Evolutionary conservation across 2,329 filamentous ascomycete species (phyloP), one percentile per base, ranked within the genome.

Genomic region (Coniochaeta hoffmannii): DNA sequence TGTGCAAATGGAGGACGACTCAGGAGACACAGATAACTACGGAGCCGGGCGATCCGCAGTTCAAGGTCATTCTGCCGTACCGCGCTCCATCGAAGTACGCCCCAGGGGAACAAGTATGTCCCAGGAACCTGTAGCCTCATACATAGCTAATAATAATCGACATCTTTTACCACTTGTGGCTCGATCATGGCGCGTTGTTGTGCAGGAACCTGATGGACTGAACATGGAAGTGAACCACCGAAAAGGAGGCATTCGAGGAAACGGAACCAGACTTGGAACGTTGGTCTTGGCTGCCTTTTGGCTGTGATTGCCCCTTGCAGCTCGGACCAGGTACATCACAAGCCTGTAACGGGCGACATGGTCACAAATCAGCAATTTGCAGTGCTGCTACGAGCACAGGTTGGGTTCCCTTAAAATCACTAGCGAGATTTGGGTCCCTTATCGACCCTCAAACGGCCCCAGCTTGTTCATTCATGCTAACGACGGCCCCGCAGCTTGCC

Each of bases 401-500:
- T n/a, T n/a, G n/a, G n/a, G n/a, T n/a, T 62, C 55, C 64, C 64
- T 62, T 63, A 64, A 63, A 62, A 46, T 64, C 65, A 62, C 69
- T 73, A 73, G 70, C 69, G 71, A 74, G 63, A 74, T 73, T 74
- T 66, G 65, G 64, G 59, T 59, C 65, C 64, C 66, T 66, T 67
- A 68, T 70, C n/a, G 28, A 51, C 28, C 31, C n/a, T n/a, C 9
- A 24, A 51, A 17, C 14, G 49, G 62, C 62, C 66, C 66, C 60
- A 58, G 64, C 60, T 63, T 62, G 63, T 58, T 63, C 61, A 64
- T 70, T 68, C 66, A 69, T 69, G 68, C 67, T 65, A 64, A 65
- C 62, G 59, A 64, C 63, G 60, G 59, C 59, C 60, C 61, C 63
- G 55, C n/a, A n/a, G n/a, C n/a, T n/a, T n/a, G n/a, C 57, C 52